Evolutionary conservation across 192 early-diverging fungal genomes (phyloP), one percentile per base, ranked within the genome.

Genomic region (Podochytrium sp.): DNA sequence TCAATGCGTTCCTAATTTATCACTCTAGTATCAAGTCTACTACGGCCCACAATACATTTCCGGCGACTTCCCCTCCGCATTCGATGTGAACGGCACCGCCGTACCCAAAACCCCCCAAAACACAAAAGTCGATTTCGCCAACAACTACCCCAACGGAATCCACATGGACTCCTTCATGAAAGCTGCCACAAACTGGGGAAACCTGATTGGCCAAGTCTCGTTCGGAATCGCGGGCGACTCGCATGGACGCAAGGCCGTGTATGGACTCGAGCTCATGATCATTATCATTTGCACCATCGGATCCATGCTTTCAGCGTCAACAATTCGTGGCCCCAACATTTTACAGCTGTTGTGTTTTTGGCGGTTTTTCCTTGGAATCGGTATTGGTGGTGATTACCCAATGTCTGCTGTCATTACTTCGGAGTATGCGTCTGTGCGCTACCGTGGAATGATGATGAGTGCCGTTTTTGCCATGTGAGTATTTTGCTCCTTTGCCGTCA

Each of bases 301-400:
- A 25, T 91, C 89, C 33, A 86, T 93, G 30, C 84, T 96, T 70
- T 83, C 92, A 63, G 85, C 85, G 69, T 80, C 80, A 69, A 85
- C 90, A 65, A 90, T 87, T 18, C 84, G 85, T 67, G 91, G 91
- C 16, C 84, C 89, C 69, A 84, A 84, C 62, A 77, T 93, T 51
- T 83, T 91, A 30, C 76, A 85, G 71, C 85, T 94, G 32, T 79
- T 98, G 58, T 88, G 86, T 61, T 82, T 96, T 71, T 96, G 94
- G 94, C 93, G 96, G 63, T 87, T 98, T 33, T 71, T 98, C 71
- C 89, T 98, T 52, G 96, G 96, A 73, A 84, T 96, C 56, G 96
- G 96, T 76, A 90, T 96, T 71, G 96, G 96, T 69, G 94, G 94
- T 68, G 95, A 98, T 79, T 98, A 98, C 79, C 96, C 96, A 18